These are phyloP conservation scores for Dispira parvispora DNA, from an alignment of 192 early-diverging fungal species.

Conservation along the genomic window DNA sequence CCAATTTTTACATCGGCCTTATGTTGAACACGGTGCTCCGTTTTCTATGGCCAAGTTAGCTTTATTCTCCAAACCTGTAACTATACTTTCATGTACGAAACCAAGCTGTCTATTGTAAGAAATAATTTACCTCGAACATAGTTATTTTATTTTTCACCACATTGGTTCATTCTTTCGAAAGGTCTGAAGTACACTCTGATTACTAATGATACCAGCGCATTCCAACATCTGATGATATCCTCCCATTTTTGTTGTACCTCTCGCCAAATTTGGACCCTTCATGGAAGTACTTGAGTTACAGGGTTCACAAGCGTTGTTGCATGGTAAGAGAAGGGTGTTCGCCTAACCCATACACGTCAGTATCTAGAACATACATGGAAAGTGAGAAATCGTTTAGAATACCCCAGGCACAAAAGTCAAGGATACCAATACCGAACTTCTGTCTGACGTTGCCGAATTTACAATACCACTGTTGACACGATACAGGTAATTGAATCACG, in stretches of 20 bases:
- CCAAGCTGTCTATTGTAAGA: no score
- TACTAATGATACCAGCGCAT: constrained; percentile 5
- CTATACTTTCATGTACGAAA: no score
- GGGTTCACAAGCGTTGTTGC: not conserved
- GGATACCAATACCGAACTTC: not conserved
- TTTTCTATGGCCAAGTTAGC: no score
- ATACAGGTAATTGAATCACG: constrained; percentile 1
- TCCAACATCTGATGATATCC: not conserved
- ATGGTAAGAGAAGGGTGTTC: not conserved
- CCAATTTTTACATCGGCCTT: no score
- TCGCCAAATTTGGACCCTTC: not conserved
- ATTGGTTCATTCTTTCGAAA: no score
- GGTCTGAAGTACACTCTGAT: no score
- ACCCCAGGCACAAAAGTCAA: constrained; percentile 2
- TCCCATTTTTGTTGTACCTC: not conserved
- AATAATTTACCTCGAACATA: no score
- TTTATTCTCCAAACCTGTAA: no score
- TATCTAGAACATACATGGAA: not conserved
- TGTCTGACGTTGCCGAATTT: no score
- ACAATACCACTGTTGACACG: not conserved
- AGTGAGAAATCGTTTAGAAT: not conserved
- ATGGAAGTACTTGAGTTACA: not conserved
- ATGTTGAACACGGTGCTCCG: no score
- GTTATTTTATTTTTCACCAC: no score
- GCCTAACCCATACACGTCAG: constrained; percentile 7